These are phyloP conservation scores for Pythium dissotocum DNA, from an alignment of 352 stramenopile genomes.

Conservation along the genomic window DNA sequence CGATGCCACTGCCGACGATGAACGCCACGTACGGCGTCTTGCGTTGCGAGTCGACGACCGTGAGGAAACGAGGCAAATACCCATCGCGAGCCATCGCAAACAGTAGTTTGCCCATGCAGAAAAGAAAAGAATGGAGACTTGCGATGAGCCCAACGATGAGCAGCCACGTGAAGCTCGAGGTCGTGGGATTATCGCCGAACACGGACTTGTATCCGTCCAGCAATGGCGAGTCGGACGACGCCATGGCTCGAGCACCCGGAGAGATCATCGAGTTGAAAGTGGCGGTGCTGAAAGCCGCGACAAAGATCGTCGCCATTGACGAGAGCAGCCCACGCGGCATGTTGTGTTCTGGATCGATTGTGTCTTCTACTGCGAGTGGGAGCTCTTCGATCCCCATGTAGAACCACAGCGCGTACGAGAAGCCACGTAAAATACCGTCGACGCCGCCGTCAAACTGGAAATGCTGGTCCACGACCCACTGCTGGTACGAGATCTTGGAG, in stretches of 20 bases:
- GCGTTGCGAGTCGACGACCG: slow-evolving; percentile 41
- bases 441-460: slow-evolving; percentile 48
- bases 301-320: slow-evolving; percentile 57
- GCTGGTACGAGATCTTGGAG: slow-evolving; percentile 50
- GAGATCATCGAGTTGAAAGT: slow-evolving; percentile 62
- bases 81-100: slow-evolving; percentile 67
- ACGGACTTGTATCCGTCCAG: slow-evolving; percentile 69
- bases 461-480: slow-evolving; percentile 55
- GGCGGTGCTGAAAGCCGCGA: slow-evolving; percentile 48
- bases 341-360: slow-evolving; percentile 68
- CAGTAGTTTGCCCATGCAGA: slow-evolving; percentile 66
- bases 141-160: slow-evolving; percentile 58
- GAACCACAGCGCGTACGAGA: slow-evolving; percentile 71
- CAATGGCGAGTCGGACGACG: slow-evolving; percentile 41
- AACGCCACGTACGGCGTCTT: slow-evolving; percentile 49
- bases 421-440: slow-evolving; percentile 47
- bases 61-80: slow-evolving; percentile 52
- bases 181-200: slow-evolving; percentile 63
- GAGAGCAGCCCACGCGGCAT: slow-evolving; percentile 63
- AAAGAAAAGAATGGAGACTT: slow-evolving; percentile 71
- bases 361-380: slow-evolving; percentile 69
- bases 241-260: slow-evolving; percentile 43
- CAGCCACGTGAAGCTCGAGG: slow-evolving; percentile 64
- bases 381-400: slow-evolving; percentile 79
- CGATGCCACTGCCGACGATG: slow-evolving; percentile 42